phyloP scores from a whole-genome alignment of 2,329 filamentous ascomycete species.

The Neofusicoccum umdonicola region DNA sequence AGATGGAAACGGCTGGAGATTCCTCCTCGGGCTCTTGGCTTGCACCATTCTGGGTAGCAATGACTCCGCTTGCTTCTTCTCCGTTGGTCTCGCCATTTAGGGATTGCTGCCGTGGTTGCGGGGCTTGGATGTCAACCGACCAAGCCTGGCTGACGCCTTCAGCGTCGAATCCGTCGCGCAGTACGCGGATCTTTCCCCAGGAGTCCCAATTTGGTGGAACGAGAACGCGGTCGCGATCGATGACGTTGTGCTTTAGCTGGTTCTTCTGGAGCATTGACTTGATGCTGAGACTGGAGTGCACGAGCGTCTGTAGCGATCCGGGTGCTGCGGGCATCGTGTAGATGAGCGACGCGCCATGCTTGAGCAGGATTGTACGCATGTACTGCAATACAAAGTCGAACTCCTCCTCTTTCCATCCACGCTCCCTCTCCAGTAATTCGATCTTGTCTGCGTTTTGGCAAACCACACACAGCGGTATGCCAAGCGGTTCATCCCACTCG shows the following conservation, averaged over 20 bases:
- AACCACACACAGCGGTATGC: constrained; percentile 86
- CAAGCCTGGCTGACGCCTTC: constrained; percentile 82
- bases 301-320: constrained; percentile 73
- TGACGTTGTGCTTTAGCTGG: constrained; percentile 66
- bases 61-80: constrained; percentile 18
- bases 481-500: constrained; percentile 89
- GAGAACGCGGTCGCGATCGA: constrained; percentile 89
- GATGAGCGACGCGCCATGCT: constrained; percentile 61
- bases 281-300: constrained; percentile 84
- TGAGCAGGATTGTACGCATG: constrained; percentile 81
- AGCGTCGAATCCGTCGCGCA: constrained; percentile 88
- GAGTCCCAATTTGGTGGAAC: constrained; percentile 98
- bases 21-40: constrained; percentile 23
- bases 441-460: constrained; percentile 95
- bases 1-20: constrained; percentile 66
- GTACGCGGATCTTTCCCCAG: constrained; percentile 92
- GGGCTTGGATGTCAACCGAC: constrained; percentile 72
- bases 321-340: constrained; percentile 53
- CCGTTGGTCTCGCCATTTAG: constrained; percentile 24
- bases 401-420: constrained; percentile 91
- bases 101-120: constrained; percentile 13
- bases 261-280: constrained; percentile 67
- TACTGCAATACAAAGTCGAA: constrained; percentile 96
- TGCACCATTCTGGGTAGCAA: constrained; percentile 20
- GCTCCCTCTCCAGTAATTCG: constrained; percentile 82